These are phyloP conservation scores for Parascedosporium putredinis DNA, from an alignment of 2,329 filamentous ascomycete species.

Conservation along the genomic window DNA sequence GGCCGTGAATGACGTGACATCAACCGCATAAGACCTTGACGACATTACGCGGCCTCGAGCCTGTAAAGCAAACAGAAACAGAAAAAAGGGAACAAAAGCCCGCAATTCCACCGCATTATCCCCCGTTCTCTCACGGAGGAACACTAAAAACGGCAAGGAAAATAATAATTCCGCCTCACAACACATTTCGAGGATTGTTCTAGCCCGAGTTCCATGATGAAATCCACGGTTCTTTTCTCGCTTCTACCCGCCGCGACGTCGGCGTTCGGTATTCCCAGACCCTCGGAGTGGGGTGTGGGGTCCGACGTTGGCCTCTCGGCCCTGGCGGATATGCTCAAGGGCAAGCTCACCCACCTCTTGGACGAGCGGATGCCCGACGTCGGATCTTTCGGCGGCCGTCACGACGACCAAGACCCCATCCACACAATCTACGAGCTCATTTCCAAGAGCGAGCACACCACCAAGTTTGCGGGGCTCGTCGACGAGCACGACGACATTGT, in stretches of 20 bases:
- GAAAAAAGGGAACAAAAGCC: no score
- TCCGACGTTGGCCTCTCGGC: not conserved
- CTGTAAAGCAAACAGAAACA: no score
- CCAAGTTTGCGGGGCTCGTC: constrained; percentile 57
- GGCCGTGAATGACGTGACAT: not conserved
- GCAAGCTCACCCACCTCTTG: not conserved
- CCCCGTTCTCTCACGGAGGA: no score
- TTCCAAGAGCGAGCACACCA: constrained; percentile 63
- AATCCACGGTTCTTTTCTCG: not conserved
- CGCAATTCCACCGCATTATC: no score
- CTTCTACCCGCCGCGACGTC: not conserved
- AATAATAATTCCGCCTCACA: no score
- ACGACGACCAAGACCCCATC: constrained; percentile 37
- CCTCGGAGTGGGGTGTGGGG: not conserved
- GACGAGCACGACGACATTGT: constrained; percentile 63
- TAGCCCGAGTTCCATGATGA: no score
- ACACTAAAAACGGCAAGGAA: no score
- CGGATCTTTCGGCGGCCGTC: constrained; percentile 6
- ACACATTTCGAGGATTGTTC: no score
- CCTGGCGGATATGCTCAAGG: not conserved
- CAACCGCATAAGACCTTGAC: not conserved
- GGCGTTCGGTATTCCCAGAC: not conserved
- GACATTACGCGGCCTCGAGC: no score
- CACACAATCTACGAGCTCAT: constrained; percentile 74
- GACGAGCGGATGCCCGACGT: not conserved